These are phyloP conservation scores for Vitis hybrid DNA, from an alignment of 177 flowering plant species.

Conservation along the genomic window DNA sequence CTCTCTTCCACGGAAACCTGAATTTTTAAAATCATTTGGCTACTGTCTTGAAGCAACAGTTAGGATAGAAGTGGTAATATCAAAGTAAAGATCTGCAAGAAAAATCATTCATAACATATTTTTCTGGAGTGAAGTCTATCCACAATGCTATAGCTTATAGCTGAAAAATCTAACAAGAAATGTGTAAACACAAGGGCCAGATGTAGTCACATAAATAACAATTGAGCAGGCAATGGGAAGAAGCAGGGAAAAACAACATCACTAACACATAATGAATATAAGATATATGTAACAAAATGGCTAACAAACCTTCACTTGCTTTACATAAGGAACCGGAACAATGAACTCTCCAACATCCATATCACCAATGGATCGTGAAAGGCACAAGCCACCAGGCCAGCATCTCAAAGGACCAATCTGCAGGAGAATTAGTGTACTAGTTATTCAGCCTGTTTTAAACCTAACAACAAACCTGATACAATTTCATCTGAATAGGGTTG, in stretches of 20 bases:
- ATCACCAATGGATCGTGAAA: slow-evolving; percentile 98
- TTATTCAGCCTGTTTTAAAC: slow-evolving; percentile 2
- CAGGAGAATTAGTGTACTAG: slow-evolving; percentile 12
- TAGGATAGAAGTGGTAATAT: too few species aligned
- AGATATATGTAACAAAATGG: slow-evolving; percentile 2
- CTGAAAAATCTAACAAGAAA: too few species aligned
- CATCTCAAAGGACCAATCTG: slow-evolving; percentile 99
- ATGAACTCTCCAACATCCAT: slow-evolving; percentile 97
- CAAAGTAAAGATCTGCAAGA: too few species aligned
- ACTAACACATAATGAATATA: not conserved
- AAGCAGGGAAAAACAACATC: not conserved
- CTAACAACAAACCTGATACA: not conserved
- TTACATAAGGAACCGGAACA: slow-evolving; percentile 94
- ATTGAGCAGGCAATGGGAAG: not conserved
- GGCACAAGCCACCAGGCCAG: slow-evolving; percentile 99
- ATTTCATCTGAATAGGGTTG: too few species aligned
- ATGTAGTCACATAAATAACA: not conserved
- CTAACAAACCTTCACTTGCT: slow-evolving; percentile 94
- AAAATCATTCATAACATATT: too few species aligned
- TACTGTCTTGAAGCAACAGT: too few species aligned
- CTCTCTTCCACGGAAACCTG: too few species aligned
- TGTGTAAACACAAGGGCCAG: not conserved
- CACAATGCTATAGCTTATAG: too few species aligned
- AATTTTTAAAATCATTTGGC: too few species aligned
- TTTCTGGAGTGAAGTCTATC: too few species aligned